Evolutionary conservation across 805 yeast species (phyloP).

Genomic region (Candida verbasci): DNA sequence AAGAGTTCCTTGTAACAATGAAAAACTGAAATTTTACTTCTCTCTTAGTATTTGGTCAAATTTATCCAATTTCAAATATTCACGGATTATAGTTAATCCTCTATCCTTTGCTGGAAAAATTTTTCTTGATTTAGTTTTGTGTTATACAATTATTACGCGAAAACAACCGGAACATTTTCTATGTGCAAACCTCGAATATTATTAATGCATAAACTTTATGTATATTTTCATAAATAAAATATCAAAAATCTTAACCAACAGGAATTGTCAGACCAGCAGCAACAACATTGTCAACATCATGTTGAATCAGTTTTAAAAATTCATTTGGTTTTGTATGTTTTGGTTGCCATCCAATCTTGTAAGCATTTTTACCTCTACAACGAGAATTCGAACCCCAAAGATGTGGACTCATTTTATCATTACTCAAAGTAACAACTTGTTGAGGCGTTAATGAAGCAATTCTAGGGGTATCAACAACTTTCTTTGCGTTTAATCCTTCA

Average conservation of each 20-base stretch:
- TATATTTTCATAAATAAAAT: neutral
- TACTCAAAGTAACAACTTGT: slow-evolving; percentile 11
- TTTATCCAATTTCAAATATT: no score
- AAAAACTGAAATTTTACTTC: no score
- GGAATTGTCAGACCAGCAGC: neutral
- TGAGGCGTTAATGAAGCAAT: slow-evolving; percentile 14
- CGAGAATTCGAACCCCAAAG: slow-evolving; percentile 25
- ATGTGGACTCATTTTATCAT: slow-evolving; percentile 14
- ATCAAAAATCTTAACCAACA: slow-evolving; percentile 1
- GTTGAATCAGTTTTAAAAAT: slow-evolving; percentile 16
- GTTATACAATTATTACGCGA: no score
- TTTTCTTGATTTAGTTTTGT: no score
- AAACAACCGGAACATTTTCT: no score
- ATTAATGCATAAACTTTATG: neutral
- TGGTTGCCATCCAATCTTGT: slow-evolving; percentile 25
- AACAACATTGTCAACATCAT: slow-evolving; percentile 13
- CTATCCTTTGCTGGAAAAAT: neutral
- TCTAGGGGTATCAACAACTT: slow-evolving; percentile 12
- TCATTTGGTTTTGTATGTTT: slow-evolving; percentile 10
- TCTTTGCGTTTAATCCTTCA: slow-evolving; percentile 12
- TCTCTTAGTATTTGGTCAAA: no score
- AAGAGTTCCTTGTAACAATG: no score
- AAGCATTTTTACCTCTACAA: slow-evolving; percentile 22
- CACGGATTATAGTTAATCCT: slow-evolving; percentile 1
- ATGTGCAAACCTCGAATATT: neutral